Evolutionary conservation across 495 filamentous ascomycete genomes (phyloP).

Genomic region (Talaromyces proteolyticus): DNA sequence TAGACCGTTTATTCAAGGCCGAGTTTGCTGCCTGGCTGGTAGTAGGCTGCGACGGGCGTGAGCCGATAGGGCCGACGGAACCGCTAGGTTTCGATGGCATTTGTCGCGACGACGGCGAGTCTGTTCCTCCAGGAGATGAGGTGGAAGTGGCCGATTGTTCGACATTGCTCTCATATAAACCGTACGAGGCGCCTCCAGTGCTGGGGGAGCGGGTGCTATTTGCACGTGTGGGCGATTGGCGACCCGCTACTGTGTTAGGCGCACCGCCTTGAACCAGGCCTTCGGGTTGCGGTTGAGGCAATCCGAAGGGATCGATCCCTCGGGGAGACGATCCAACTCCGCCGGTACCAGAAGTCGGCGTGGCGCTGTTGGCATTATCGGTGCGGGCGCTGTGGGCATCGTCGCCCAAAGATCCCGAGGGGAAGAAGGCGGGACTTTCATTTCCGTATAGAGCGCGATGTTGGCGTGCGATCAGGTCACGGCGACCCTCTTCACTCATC

Average conservation of each 20-base stretch:
- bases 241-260: constrained; percentile 22
- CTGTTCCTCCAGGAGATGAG: constrained; percentile 84
- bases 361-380: constrained; percentile 50
- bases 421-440: constrained; percentile 57
- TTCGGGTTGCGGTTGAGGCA: constrained; percentile 40
- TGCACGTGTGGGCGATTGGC: constrained; percentile 67
- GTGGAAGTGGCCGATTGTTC: constrained; percentile 84
- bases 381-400: constrained; percentile 55
- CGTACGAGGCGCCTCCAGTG: constrained; percentile 52
- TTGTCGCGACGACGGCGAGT: constrained; percentile 71
- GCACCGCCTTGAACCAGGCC: constrained; percentile 24
- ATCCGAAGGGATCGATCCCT: constrained; percentile 57
- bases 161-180: constrained; percentile 52
- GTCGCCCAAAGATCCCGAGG: constrained; percentile 53
- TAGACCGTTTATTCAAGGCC: constrained; percentile 76
- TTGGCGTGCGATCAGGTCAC: constrained; percentile 92
- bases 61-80: constrained; percentile 88
- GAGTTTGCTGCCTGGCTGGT: constrained; percentile 50
- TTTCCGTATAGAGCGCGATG: constrained; percentile 86
- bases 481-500: constrained; percentile 93
- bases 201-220: constrained; percentile 82
- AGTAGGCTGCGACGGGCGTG: constrained; percentile 60
- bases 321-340: constrained; percentile 53
- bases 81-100: constrained; percentile 44
- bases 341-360: constrained; percentile 44